phyloP scores from a whole-genome alignment of 2,329 filamentous ascomycete species.

The Fusarium stilboides region DNA sequence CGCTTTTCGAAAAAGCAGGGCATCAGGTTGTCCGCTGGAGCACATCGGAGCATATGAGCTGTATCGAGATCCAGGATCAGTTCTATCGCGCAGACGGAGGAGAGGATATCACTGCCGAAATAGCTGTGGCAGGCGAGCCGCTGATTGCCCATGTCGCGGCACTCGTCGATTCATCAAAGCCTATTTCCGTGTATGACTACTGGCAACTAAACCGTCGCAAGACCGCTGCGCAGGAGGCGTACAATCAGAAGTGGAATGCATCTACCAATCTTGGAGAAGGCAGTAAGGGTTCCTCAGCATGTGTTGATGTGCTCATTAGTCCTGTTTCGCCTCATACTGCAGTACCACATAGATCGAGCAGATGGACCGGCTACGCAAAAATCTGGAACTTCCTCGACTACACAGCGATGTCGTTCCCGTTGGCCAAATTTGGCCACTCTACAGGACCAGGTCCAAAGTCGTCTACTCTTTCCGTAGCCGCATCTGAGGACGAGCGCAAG shows the following conservation, averaged over 20 bases:
- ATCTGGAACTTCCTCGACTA: conserved; percentile 11
- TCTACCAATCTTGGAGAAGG: background rate
- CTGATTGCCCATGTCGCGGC: conserved; percentile 3
- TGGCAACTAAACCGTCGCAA: conserved; percentile 7
- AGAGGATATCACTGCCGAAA: conserved; percentile 8
- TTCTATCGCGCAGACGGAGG: conserved; percentile 4
- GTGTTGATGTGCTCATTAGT: background rate
- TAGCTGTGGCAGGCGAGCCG: background rate
- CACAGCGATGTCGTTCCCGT: conserved; percentile 5
- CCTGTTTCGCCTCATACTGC: conserved; percentile 2
- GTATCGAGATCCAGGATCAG: background rate
- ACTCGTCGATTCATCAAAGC: background rate
- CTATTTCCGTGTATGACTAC: conserved; percentile 1
- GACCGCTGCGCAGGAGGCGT: background rate
- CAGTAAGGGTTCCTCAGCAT: background rate
- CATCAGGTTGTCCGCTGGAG: background rate
- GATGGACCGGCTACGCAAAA: conserved; percentile 10
- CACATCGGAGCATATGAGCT: background rate
- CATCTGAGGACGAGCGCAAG: background rate
- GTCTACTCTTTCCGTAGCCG: background rate
- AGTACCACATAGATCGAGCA: background rate
- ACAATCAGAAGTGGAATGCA: background rate
- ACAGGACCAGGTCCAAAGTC: background rate
- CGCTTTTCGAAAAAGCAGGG: background rate
- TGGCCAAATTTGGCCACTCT: background rate